phyloP scores from a whole-genome alignment of 345 rosid species.

The Theobroma cacao region DNA sequence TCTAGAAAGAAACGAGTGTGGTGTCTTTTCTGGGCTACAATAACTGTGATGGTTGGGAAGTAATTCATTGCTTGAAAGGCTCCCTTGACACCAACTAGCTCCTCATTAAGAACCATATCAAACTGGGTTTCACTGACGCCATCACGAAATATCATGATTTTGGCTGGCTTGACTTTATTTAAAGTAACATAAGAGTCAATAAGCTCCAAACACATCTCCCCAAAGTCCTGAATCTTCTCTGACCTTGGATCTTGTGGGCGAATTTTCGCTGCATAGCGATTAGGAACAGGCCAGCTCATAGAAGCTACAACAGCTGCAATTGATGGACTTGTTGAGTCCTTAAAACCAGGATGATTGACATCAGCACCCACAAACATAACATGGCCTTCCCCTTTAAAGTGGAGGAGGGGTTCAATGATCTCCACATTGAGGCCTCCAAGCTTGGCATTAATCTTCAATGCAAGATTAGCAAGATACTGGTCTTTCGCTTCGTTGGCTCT shows the following conservation, averaged over 20 bases:
- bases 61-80: conserved; percentile 35
- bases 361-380: conserved; percentile 90
- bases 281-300: conserved; percentile 77
- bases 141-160: conserved; percentile 75
- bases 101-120: conserved; percentile 80
- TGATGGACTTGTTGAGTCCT: conserved; percentile 53
- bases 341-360: conserved; percentile 74
- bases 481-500: conserved; percentile 41
- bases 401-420: conserved; percentile 46
- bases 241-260: conserved; percentile 51
- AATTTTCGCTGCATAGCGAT: conserved; percentile 66
- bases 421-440: conserved; percentile 84
- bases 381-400: conserved; percentile 35
- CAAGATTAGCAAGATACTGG: conserved; percentile 67
- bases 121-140: conserved; percentile 86
- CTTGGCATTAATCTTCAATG: conserved; percentile 81
- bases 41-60: conserved; percentile 57
- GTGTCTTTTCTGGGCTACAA: conserved; percentile 76
- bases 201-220: conserved; percentile 63
- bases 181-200: conserved; percentile 37
- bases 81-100: conserved; percentile 46
- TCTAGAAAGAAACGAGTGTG: conserved; percentile 64
- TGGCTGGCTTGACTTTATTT: conserved; percentile 42
- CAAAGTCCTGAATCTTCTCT: conserved; percentile 64
- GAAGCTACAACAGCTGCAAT: conserved; percentile 81